Percentiles rank a stretch among this genome's conserved stretches.
Conservation (phyloP, 345 rosid genomes). For the Heritiera fomes region DNA sequence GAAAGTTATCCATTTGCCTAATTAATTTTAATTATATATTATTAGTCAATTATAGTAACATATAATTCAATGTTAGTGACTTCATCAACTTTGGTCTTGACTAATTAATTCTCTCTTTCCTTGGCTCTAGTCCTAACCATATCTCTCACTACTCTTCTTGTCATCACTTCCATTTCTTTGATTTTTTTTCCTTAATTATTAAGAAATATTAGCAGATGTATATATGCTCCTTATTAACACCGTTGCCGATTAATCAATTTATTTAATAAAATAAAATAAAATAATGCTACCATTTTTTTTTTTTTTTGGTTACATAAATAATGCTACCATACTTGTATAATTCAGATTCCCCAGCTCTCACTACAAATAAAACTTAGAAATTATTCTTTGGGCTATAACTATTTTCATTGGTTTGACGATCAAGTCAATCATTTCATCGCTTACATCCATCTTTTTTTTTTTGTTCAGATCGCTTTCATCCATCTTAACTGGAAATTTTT, state of each 20-base stretch:
- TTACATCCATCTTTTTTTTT: neutral
- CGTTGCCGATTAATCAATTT: too few relatives aligned
- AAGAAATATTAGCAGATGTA: neutral
- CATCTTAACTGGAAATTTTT: neutral
- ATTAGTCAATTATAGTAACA: too few relatives aligned
- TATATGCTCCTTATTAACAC: neutral
- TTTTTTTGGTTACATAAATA: too few relatives aligned
- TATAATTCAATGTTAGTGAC: constrained; percentile 10
- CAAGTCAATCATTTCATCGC: neutral
- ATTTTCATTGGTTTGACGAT: neutral
- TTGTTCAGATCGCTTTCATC: neutral
- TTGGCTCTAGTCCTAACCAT: neutral
- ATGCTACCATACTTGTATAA: neutral
- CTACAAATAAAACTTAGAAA: neutral
- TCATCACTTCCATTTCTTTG: neutral
- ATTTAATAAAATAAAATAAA: too few relatives aligned
- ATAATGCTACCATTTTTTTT: neutral
- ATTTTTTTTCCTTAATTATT: neutral
- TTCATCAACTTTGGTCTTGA: constrained; percentile 21
- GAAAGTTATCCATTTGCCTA: constrained; percentile 13
- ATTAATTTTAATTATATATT: neutral
- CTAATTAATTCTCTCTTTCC: constrained; percentile 2
- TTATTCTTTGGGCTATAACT: neutral
- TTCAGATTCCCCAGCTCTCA: neutral
- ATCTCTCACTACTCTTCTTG: neutral